Evolutionary conservation across 2,329 filamentous ascomycete species (phyloP), one percentile per base, ranked within the genome.

Genomic region (Alternaria incomplexa): DNA sequence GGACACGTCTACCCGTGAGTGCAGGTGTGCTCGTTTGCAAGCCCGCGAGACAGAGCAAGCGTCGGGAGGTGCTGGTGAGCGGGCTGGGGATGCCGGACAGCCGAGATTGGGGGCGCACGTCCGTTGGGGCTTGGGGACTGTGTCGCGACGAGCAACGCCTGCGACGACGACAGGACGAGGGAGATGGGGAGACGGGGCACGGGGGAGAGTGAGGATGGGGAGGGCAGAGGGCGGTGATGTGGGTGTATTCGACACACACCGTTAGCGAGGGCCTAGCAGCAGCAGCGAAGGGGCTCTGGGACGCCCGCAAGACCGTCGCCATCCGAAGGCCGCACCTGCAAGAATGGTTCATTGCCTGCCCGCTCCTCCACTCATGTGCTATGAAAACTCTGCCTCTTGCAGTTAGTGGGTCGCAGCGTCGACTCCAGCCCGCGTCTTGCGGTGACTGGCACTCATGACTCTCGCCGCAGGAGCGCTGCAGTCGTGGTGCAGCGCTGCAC

Each of bases 401-500:
- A 67, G 72, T 32, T 73, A 70, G 71, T 55, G 64, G 63, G 58
- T 60, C 68, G 64, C 57, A 61, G 58, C 32, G 57, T 55, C 58
- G 25, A 54, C 56, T 59, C 58, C 60, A 66, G 63, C 53, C 64
- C 66, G 67, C 63, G 66, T 56, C 46, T 62, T 64, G 68, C 67
- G 66, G 66, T 63, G 50, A 53, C 62, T 62, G 56, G 68, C 67
- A 71, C 58, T 66, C 68, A 73, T 71, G 68, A 69, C 69, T 61
- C 66, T 40, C 62, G 62, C 62, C 65, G 46, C 56, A 55, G 56
- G 56, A 60, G 48, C 62, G 63, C 61, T 65, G 61, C 71, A 65
- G 56, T 47, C 57, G 56, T 65, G 67, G 73, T 72, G 73, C 74
- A 75, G 57, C 64, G 67, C 73, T 72, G 73, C 74, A 75, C 73